Conservation (phyloP, 495 filamentous ascomycete species). For the Penicillium fimorum region DNA sequence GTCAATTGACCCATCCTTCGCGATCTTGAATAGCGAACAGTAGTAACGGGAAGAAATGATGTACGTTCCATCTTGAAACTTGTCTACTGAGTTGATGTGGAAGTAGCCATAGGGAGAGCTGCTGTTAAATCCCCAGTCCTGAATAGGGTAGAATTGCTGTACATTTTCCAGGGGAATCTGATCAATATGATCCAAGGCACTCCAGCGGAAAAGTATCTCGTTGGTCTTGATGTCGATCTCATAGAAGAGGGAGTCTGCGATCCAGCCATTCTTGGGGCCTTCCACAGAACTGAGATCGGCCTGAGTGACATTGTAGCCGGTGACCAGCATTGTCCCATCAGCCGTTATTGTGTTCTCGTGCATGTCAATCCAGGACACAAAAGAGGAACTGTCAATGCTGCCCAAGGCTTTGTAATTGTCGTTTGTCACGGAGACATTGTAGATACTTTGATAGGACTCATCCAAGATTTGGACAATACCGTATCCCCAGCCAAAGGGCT, state of each 20-base stretch:
- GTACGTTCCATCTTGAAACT: slow-evolving; percentile 22
- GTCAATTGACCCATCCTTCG: slow-evolving; percentile 18
- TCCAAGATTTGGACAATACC: slow-evolving; percentile 34
- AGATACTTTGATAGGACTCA: slow-evolving; percentile 35
- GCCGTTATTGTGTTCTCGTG: slow-evolving; percentile 37
- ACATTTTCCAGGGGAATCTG: slow-evolving; percentile 1
- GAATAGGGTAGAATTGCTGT: slow-evolving; percentile 3
- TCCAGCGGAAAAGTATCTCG: slow-evolving; percentile 29
- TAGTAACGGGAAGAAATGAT: slow-evolving; percentile 32
- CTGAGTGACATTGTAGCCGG: slow-evolving; percentile 42
- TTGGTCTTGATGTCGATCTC: slow-evolving; percentile 38
- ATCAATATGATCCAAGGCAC: slow-evolving; percentile 21
- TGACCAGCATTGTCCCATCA: slow-evolving; percentile 44
- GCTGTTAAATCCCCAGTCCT: slow-evolving; percentile 8
- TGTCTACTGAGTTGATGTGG: slow-evolving; percentile 34
- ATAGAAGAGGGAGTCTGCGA: slow-evolving; percentile 43
- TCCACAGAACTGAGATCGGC: slow-evolving; percentile 38
- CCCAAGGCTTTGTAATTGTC: slow-evolving; percentile 8
- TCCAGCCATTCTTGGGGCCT: slow-evolving; percentile 39
- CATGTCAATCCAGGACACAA: slow-evolving; percentile 16
- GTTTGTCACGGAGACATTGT: slow-evolving; percentile 19
- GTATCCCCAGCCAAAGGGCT: slow-evolving; percentile 21
- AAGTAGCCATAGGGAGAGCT: slow-evolving; percentile 15
- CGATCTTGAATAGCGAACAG: slow-evolving; percentile 23
- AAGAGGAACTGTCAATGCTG: slow-evolving; percentile 2